A percentile compares a stretch with the other conserved stretches of the same genome.
Conservation (phyloP, 768 basidiomycete genomes). For the Ramaria rubella region DNA sequence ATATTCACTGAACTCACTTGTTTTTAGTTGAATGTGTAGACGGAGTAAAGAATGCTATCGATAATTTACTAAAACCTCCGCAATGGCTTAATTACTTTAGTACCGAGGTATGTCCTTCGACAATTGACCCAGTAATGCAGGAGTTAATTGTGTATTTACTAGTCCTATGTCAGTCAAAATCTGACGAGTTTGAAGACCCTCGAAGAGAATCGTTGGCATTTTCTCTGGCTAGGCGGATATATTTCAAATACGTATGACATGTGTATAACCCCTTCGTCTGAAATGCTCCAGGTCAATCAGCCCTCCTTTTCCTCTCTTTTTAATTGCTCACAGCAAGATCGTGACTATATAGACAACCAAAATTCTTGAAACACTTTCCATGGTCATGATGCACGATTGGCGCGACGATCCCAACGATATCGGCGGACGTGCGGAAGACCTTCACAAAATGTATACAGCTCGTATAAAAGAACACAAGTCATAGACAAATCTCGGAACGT, state of each 20-base stretch:
- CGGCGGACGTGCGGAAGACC: neutral
- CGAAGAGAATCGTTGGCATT: neutral
- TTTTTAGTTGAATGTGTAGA: neutral
- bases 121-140: neutral
- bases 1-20: neutral
- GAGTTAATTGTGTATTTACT: neutral
- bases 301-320: neutral
- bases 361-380: neutral
- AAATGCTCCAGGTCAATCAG: neutral
- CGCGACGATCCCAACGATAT: neutral
- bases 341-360: neutral
- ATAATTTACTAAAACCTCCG: neutral
- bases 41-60: neutral
- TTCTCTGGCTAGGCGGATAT: neutral
- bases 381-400: neutral
- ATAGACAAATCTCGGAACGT: no score
- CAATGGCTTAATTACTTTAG: neutral
- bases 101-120: neutral
- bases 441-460: neutral
- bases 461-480: neutral
- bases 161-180: conserved; percentile 1
- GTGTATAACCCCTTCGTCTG: neutral
- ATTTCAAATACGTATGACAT: neutral
- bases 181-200: neutral
- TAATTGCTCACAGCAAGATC: neutral